Conservation (phyloP, 106 monocot genomes). For the Allium cepa region DNA sequence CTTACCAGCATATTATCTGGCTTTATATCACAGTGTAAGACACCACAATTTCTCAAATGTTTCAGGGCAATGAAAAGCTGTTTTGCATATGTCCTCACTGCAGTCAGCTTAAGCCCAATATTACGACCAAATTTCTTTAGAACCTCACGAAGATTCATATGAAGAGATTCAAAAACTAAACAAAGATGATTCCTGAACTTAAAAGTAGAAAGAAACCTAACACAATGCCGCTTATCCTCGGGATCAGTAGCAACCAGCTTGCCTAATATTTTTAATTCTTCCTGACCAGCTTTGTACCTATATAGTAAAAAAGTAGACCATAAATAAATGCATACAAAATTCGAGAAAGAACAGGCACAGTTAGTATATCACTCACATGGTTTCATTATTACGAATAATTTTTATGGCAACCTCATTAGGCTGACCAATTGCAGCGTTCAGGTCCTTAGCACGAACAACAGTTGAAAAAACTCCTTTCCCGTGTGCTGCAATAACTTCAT, state of each 20-base stretch:
- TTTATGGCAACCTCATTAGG: conserved; percentile 95
- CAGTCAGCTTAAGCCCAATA: conserved; percentile 98
- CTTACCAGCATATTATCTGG: conserved; percentile 99
- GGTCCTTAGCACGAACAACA: conserved; percentile 98
- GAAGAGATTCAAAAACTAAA: conserved; percentile 99
- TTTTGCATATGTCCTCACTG: conserved; percentile 98
- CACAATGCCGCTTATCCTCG: conserved; percentile 90
- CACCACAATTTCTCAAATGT: conserved; percentile 92
- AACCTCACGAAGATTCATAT: conserved; percentile 99
- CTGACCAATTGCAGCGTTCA: conserved; percentile 68
- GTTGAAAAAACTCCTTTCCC: conserved; percentile 98
- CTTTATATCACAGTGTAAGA: conserved; percentile 97
- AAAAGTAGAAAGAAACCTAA: conserved; percentile 99
- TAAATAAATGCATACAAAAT: not conserved
- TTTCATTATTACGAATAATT: conserved; percentile 98
- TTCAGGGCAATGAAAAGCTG: conserved; percentile 99
- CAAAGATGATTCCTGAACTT: conserved; percentile 99
- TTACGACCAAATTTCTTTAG: conserved; percentile 99
- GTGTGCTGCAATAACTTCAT: conserved; percentile 93
- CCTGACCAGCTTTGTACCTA: conserved; percentile 91
- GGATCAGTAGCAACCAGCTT: conserved; percentile 83
- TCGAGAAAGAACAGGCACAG: not conserved
- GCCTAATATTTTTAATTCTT: conserved; percentile 78
- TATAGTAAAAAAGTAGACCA: conserved; percentile 2
- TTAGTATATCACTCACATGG: conserved; percentile 47